phyloP scores from a whole-genome alignment of 1,139 yeast species.

The Pichia sorboxylosa region DNA sequence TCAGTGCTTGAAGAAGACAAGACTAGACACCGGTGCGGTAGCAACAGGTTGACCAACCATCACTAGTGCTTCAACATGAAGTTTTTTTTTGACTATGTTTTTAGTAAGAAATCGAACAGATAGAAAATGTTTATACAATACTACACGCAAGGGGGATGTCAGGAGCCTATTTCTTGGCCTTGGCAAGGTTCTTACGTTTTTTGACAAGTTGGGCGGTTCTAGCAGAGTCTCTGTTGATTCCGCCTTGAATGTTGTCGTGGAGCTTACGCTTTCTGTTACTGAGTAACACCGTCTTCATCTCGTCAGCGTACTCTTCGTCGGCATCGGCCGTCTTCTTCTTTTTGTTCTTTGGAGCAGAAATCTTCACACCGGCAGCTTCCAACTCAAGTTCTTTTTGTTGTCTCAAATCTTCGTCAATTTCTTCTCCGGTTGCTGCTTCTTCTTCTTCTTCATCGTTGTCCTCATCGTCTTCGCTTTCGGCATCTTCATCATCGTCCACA shows the following conservation, averaged over 20 bases:
- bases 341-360: constrained; percentile 37
- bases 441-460: constrained; percentile 30
- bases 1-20: too few species aligned
- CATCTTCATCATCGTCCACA: constrained; percentile 30
- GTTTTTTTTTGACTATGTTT: too few species aligned
- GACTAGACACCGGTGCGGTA: too few species aligned
- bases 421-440: constrained; percentile 29
- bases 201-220: constrained; percentile 63
- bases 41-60: too few species aligned
- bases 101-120: too few species aligned
- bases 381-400: constrained; percentile 80
- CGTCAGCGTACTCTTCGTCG: constrained; percentile 76
- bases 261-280: constrained; percentile 89
- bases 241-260: constrained; percentile 92
- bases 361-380: constrained; percentile 81
- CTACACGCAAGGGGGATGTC: too few species aligned
- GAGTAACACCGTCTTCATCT: constrained; percentile 94
- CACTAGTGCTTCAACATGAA: too few species aligned
- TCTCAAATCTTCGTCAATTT: constrained; percentile 36
- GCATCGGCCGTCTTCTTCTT: constrained; percentile 61
- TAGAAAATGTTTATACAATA: too few species aligned
- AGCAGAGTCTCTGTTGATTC: constrained; percentile 73
- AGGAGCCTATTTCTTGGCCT: constrained; percentile 24
- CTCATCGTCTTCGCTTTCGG: constrained; percentile 39
- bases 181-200: constrained; percentile 70